These are phyloP conservation scores for Aspergillus asperescens DNA, from an alignment of 495 filamentous ascomycete species.

Conservation along the genomic window DNA sequence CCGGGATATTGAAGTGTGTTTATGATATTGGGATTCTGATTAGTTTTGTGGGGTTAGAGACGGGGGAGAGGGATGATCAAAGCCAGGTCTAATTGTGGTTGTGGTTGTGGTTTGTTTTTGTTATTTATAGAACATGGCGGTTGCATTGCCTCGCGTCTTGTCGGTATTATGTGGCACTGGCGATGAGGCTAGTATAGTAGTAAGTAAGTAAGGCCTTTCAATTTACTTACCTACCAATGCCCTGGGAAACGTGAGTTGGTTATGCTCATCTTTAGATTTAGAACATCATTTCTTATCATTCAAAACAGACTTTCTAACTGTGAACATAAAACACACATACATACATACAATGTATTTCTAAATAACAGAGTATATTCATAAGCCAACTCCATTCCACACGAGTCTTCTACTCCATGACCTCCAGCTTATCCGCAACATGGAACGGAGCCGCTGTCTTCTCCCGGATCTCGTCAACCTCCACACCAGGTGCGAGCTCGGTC, in stretches of 20 bases:
- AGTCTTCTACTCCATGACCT: constrained; percentile 70
- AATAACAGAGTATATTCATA: background rate
- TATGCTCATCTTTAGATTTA: too few relatives aligned
- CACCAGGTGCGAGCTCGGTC: constrained; percentile 77
- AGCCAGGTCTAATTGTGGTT: background rate
- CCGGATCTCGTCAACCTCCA: constrained; percentile 79
- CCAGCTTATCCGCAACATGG: constrained; percentile 61
- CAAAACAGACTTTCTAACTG: background rate
- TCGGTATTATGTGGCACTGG: too few relatives aligned
- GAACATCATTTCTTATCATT: too few relatives aligned
- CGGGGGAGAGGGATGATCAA: background rate
- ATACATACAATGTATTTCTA: too few relatives aligned
- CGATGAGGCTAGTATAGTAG: too few relatives aligned
- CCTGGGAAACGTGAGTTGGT: too few relatives aligned
- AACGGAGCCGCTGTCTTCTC: constrained; percentile 82
- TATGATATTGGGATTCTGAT: constrained; percentile 72
- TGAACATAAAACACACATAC: background rate
- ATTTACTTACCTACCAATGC: too few relatives aligned
- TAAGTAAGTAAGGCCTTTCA: too few relatives aligned
- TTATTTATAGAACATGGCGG: too few relatives aligned
- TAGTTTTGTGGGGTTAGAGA: constrained; percentile 52
- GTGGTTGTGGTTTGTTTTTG: background rate
- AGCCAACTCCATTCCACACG: background rate
- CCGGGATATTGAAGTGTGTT: constrained; percentile 60
- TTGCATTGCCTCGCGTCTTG: too few relatives aligned